Percentiles rank a stretch among this genome's conserved stretches.
Evolutionary conservation across 306 rosid species (phyloP).

Genomic region (Sesbania bispinosa): DNA sequence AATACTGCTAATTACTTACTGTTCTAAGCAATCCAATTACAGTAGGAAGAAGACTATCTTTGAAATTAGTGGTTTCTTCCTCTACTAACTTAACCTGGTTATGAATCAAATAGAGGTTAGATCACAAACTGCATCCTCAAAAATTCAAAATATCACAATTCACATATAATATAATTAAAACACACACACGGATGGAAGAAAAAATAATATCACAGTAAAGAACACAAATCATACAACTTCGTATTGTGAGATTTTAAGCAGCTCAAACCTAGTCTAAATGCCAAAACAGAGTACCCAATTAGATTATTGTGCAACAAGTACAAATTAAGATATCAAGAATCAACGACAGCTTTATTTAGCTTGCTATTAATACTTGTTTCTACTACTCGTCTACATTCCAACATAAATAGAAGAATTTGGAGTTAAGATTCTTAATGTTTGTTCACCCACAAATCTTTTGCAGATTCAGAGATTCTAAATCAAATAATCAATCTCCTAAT

Average conservation of each 20-base stretch:
- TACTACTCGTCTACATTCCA: not conserved
- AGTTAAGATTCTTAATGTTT: not conserved
- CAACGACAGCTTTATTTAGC: not conserved
- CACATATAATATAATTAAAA: not conserved
- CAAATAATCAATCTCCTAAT: not conserved
- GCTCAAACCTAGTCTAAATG: not conserved
- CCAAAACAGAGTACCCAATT: not conserved
- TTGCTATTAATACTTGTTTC: constrained; percentile 11
- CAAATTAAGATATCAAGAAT: constrained; percentile 19
- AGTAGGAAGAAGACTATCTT: constrained; percentile 85
- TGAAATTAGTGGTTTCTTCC: constrained; percentile 71
- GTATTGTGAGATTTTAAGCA: not conserved
- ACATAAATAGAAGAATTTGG: not conserved
- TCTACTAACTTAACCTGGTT: constrained; percentile 75
- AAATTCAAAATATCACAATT: constrained; percentile 18
- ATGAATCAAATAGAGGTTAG: constrained; percentile 33
- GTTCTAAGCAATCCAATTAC: constrained; percentile 98
- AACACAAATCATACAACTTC: not conserved
- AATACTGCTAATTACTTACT: constrained; percentile 52
- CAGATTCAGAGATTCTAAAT: not conserved
- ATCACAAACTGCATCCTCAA: constrained; percentile 25
- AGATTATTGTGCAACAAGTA: not conserved
- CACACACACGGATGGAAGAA: not conserved
- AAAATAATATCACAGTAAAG: not conserved
- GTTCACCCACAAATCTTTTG: not conserved